phyloP scores from a whole-genome alignment of 192 early-diverging fungal genomes.

The Geranomyces michiganensis region DNA sequence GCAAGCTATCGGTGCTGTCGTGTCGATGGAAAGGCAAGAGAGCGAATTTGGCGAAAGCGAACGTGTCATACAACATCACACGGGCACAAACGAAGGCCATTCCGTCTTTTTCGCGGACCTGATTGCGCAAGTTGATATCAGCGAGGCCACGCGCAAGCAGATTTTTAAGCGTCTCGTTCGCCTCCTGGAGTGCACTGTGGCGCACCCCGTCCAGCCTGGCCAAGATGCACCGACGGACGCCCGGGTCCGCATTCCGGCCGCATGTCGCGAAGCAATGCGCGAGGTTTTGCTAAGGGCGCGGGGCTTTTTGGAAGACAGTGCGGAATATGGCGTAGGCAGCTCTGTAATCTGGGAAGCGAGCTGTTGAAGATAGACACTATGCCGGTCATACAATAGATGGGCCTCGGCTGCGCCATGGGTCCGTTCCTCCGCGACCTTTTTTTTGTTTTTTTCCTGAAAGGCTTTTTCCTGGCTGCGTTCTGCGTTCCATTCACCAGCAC shows the following conservation, averaged over 20 bases:
- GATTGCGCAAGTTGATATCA: not conserved
- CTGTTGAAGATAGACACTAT: not conserved
- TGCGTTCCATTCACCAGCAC: too few species aligned
- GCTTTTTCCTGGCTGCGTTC: too few species aligned
- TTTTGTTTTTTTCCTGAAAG: too few species aligned
- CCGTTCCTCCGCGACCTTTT: too few species aligned
- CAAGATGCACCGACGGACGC: not conserved
- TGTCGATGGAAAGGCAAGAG: not conserved
- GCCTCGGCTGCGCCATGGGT: too few species aligned
- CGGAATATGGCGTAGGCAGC: not conserved
- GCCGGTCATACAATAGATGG: too few species aligned
- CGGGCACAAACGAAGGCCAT: not conserved
- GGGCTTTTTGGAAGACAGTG: not conserved
- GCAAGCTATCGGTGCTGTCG: constrained; percentile 8
- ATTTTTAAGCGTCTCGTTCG: constrained; percentile 31
- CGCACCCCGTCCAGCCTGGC: not conserved
- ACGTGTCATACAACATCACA: not conserved
- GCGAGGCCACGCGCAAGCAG: constrained; percentile 15
- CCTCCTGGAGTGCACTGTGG: constrained; percentile 28
- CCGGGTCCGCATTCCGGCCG: not conserved
- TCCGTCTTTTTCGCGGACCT: not conserved
- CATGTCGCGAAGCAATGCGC: constrained; percentile 16
- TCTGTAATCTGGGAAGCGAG: constrained; percentile 16
- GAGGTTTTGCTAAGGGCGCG: constrained; percentile 21
- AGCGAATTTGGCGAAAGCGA: not conserved